These are phyloP conservation scores for Russula sp. DNA, from an alignment of 768 basidiomycete species.

Conservation along the genomic window DNA sequence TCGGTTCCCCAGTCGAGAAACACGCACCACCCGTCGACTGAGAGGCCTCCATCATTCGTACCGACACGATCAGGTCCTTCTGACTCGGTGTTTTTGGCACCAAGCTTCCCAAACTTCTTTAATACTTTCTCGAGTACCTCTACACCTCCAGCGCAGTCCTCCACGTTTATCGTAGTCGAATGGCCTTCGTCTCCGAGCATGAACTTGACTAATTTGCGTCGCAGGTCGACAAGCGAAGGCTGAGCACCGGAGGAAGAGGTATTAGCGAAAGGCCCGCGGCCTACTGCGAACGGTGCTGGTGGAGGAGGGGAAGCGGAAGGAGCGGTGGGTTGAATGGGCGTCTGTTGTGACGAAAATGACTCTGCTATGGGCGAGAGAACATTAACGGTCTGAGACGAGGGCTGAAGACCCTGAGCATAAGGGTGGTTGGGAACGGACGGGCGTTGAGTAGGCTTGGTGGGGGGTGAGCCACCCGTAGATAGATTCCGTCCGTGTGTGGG, in stretches of 20 bases:
- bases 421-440: conserved; percentile 36
- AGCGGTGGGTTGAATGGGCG: conserved; percentile 39
- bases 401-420: conserved; percentile 57
- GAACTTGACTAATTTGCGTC: conserved; percentile 85
- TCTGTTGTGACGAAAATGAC: conserved; percentile 37
- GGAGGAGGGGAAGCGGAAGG: conserved; percentile 29
- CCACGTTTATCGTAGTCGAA: conserved; percentile 67
- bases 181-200: conserved; percentile 74
- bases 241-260: conserved; percentile 38
- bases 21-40: conserved; percentile 86
- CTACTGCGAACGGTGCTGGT: conserved; percentile 41
- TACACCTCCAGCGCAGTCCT: conserved; percentile 70
- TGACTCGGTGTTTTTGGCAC: conserved; percentile 35
- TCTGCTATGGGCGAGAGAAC: conserved; percentile 69
- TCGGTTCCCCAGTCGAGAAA: conserved; percentile 56
- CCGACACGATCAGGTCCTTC: conserved; percentile 49
- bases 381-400: conserved; percentile 33
- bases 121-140: conserved; percentile 86
- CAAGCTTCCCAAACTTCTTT: conserved; percentile 78
- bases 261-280: conserved; percentile 50
- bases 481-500: conserved; percentile 43
- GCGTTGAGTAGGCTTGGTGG: conserved; percentile 33
- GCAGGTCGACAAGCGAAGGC: conserved; percentile 67
- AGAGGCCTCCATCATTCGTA: conserved; percentile 65
- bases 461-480: conserved; percentile 35